Conservation (phyloP, 805 yeast species). For the Danielia oregonensis region DNA sequence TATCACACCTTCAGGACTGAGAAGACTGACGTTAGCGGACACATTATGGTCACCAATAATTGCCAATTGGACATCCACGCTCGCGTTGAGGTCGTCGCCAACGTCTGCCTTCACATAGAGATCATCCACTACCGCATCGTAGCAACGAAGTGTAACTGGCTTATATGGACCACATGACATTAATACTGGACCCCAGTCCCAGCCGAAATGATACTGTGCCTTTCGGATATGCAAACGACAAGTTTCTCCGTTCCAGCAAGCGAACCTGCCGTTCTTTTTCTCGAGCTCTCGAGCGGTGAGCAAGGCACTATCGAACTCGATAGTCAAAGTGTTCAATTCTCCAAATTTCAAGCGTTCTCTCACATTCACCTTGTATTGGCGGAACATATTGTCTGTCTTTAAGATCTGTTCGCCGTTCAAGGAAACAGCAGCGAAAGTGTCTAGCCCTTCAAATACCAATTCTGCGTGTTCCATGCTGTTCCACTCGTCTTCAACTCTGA, state of each 20-base stretch:
- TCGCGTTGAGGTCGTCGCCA: slow-evolving; percentile 3
- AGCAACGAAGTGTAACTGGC: slow-evolving; percentile 29
- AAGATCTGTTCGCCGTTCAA: slow-evolving; percentile 35
- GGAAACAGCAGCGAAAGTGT: slow-evolving; percentile 39
- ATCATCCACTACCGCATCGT: slow-evolving; percentile 14
- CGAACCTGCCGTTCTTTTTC: slow-evolving; percentile 22
- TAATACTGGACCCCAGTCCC: slow-evolving; percentile 55
- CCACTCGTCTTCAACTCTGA: slow-evolving; percentile 3
- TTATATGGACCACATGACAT: slow-evolving; percentile 44
- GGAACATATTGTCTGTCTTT: slow-evolving; percentile 44
- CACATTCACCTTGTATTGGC: slow-evolving; percentile 28
- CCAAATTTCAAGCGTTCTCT: slow-evolving; percentile 8
- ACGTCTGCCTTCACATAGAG: slow-evolving; percentile 14
- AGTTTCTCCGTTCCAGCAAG: slow-evolving; percentile 41
- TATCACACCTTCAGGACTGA: slow-evolving; percentile 11
- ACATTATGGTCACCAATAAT: background rate
- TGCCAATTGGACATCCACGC: slow-evolving; percentile 9
- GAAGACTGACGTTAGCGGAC: slow-evolving; percentile 7
- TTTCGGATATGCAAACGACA: slow-evolving; percentile 44
- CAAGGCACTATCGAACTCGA: slow-evolving; percentile 38
- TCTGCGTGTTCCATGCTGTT: slow-evolving; percentile 17
- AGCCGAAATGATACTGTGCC: slow-evolving; percentile 53
- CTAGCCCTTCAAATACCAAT: slow-evolving; percentile 42
- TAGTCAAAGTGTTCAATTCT: slow-evolving; percentile 27
- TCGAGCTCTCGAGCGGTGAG: slow-evolving; percentile 31